Evolutionary conservation across 2,329 filamentous ascomycete species (phyloP).

Genomic region (Paracoccidioides lutzii): DNA sequence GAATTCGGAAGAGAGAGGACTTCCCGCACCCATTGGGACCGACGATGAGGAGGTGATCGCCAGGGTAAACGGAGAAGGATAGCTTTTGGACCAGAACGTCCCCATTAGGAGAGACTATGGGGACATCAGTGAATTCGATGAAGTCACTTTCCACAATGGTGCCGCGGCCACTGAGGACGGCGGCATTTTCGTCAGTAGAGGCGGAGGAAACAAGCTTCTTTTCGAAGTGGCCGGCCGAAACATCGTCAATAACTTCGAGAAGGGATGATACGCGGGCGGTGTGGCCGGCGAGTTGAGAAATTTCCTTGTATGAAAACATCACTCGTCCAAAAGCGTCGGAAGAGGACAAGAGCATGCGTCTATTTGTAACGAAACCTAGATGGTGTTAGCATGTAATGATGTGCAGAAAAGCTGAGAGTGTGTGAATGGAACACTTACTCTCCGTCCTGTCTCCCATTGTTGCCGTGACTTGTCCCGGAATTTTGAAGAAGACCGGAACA

Average conservation of each 20-base stretch:
- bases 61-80: conserved; percentile 73
- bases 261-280: conserved; percentile 84
- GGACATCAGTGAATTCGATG: conserved; percentile 77
- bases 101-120: conserved; percentile 93
- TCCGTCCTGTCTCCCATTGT: conserved; percentile 44
- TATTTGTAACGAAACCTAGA: conserved; percentile 80
- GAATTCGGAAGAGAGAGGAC: conserved; percentile 86
- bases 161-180: conserved; percentile 70
- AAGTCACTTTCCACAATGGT: conserved; percentile 67
- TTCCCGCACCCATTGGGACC: conserved; percentile 97
- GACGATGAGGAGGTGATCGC: conserved; percentile 85
- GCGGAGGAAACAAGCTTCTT: conserved; percentile 92
- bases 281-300: conserved; percentile 90
- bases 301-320: conserved; percentile 97
- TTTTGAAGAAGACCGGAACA: conserved; percentile 88
- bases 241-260: conserved; percentile 87
- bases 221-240: conserved; percentile 78
- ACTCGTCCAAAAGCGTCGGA: conserved; percentile 91
- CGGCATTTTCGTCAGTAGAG: conserved; percentile 66
- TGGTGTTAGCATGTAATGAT: conserved; percentile 2
- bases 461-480: conserved; percentile 54
- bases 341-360: conserved; percentile 78
- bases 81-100: conserved; percentile 78
- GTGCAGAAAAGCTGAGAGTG: neutral
- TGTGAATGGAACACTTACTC: conserved; percentile 29